Base-by-base conservation (phyloP, 2,329 filamentous ascomycete species). In the Aspergillus nomiae region DNA sequence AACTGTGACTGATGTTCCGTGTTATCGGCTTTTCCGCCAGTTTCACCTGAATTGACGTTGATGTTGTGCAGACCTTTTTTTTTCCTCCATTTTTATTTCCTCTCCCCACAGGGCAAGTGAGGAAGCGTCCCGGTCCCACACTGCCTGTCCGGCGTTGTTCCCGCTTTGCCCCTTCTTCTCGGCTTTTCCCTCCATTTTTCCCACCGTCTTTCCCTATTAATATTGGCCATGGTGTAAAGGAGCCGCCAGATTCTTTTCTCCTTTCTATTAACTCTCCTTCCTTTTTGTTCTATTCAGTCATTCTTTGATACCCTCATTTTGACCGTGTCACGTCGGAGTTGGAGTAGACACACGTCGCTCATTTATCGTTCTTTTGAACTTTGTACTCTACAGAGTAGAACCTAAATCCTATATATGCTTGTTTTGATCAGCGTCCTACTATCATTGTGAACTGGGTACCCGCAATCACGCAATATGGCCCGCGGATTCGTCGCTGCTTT, bases 401-500 rank as follows among this genome's bases (percentile, higher is more conserved):
- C 9, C 30, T 34, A 32, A n/a, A 53, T n/a, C 32, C 30, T 36
- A 24, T 54, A 55, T 21, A 38, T 41, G 32, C 30, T 41, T 38
- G 32, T 14, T 38, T 38, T 14, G n/a, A 7, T 21, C 41, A 55
- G 32, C 21, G 21, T 46, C 16, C 10, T 58, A 28, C 54, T 56
- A 36, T 58, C 19, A 45, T 32, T 55, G 34, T 50, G 46, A 59
- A 48, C 16, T 34, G 28, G 11, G n/a, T 38, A 12, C 43, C n/a
- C 45, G 19, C 41, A 51, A 46, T 34, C 54, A 55, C 34, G 32
- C 53, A 34, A 46, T 21, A 68, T 68, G 67, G 38, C 48, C 28
- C 59, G 62, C 46, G 59, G 56, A 30, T 45, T 66, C 19, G 51
- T 68, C 38, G 45, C 66, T 34, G 60, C 59, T 51, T 61, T 58